Conservation (phyloP, 2,329 filamentous ascomycete species). For the Colletotrichum tropicicola region DNA sequence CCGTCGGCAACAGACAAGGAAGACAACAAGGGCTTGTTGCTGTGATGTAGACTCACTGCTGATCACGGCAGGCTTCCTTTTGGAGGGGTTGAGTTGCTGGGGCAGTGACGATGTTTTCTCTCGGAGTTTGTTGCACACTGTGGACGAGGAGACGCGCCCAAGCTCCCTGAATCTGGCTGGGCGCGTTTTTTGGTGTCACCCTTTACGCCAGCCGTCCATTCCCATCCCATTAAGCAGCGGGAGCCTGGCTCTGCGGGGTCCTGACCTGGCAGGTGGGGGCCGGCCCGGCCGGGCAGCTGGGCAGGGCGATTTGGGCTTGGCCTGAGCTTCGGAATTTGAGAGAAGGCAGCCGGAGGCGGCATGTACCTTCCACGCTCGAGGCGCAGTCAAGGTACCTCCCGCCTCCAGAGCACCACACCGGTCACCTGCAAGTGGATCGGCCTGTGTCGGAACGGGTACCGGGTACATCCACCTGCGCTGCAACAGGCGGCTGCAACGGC, state of each 20-base stretch:
- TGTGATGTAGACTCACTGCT: neutral
- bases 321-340: conserved; percentile 15
- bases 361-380: too few relatives aligned
- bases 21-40: neutral
- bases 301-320: neutral
- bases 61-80: neutral
- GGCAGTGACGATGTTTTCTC: neutral
- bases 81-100: neutral
- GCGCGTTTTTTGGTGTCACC: conserved; percentile 11
- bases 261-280: conserved; percentile 5
- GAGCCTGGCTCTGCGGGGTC: conserved; percentile 20
- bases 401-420: neutral
- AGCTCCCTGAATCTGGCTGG: neutral
- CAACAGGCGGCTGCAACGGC: conserved; percentile 15
- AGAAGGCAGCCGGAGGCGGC: too few relatives aligned
- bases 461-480: conserved; percentile 23
- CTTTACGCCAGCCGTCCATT: too few relatives aligned
- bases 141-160: neutral
- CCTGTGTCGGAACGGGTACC: conserved; percentile 14
- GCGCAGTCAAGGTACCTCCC: neutral
- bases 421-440: neutral
- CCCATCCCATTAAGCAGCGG: neutral
- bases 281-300: too few relatives aligned
- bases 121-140: neutral
- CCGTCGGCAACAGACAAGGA: neutral